Evolutionary conservation across 2,329 filamentous ascomycete species (phyloP), one percentile per base, ranked within the genome.

Genomic region (Emmonsiellopsis sp.): DNA sequence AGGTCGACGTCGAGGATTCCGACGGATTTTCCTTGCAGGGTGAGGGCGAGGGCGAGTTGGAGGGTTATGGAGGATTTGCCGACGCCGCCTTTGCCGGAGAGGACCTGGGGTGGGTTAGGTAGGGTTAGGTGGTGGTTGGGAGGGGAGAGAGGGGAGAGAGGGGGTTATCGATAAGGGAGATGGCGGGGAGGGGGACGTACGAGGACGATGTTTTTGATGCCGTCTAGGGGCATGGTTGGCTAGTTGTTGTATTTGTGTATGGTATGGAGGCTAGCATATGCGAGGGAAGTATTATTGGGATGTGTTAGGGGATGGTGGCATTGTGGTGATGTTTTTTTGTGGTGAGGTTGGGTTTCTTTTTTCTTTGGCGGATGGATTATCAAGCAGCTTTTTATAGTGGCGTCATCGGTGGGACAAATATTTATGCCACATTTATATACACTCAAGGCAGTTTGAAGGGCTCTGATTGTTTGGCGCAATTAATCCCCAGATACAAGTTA

Each of bases 31-130:
- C 92, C 92, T 58, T 88, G 82, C 1, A 93, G 80, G 1, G 89
- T 85, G 34, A 98, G 83, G 0, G 91, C 90, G 38, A 98, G 81
- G 7, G 93, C 93, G 13, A 98, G 84, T 70, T 98, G 93, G 1
- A 92, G 94, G 0, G 93, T 97, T n/a, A 96, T 85, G 51, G 90
- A 95, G 43, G 92, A 97, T 77, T 98, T 98, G 55, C 93, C 93
- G 16, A 98, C 93, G 62, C 93, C 93, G 65, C 93, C 93, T 79
- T 98, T 98, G 63, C 93, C 93, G 10, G 93, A 97, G 47, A 98
- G 85, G 58, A 92, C 80, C 75, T 81, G 57, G 26, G 15, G n/a
- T 51, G 13, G 40, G n/a, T 46, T 15, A 7, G 10, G 9, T 15
- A n/a, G 42, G 35, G 31, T 3, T 16, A 20, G 31, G 10, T n/a